phyloP scores from a whole-genome alignment of 1,284 basidiomycete genomes.

The Ustilago shanxiensis region DNA sequence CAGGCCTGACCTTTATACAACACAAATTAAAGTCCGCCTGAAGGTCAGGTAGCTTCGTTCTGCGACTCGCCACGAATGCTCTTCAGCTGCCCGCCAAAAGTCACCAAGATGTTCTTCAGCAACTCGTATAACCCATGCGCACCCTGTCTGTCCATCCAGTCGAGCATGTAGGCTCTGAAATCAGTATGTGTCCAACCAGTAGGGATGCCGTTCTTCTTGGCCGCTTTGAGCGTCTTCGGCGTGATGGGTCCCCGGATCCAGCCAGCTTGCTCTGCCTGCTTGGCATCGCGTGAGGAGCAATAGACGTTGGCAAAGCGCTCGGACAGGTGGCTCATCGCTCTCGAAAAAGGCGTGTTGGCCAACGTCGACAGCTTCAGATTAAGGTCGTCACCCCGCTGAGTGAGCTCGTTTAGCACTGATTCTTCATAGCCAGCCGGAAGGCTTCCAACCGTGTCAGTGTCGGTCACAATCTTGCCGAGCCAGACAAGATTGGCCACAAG shows the following conservation, averaged over 20 bases:
- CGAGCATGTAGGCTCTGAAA: conserved; percentile 42
- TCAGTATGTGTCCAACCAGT: conserved; percentile 39
- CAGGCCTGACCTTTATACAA: too few species aligned
- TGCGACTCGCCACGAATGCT: conserved; percentile 23
- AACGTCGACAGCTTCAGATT: conserved; percentile 33
- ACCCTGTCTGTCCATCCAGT: conserved; percentile 45
- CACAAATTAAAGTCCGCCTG: not conserved
- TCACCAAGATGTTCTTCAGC: conserved; percentile 39
- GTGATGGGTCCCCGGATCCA: conserved; percentile 50
- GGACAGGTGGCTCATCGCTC: conserved; percentile 30
- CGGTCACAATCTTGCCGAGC: conserved; percentile 36
- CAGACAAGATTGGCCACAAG: conserved; percentile 47
- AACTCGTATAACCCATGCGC: conserved; percentile 44
- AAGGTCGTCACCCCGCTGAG: conserved; percentile 31
- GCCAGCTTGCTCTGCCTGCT: conserved; percentile 6
- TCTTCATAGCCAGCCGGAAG: conserved; percentile 26
- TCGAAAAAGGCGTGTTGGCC: conserved; percentile 36
- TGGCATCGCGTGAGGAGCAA: not conserved
- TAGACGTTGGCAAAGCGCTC: conserved; percentile 44
- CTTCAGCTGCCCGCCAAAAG: conserved; percentile 38
- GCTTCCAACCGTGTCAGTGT: conserved; percentile 6
- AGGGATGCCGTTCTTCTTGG: conserved; percentile 34
- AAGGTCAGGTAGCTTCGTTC: not conserved
- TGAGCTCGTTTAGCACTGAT: conserved; percentile 20
- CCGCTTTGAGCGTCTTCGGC: conserved; percentile 26